Conservation (phyloP, 177 flowering plant genomes). For the Tripterygium wilfordii region DNA sequence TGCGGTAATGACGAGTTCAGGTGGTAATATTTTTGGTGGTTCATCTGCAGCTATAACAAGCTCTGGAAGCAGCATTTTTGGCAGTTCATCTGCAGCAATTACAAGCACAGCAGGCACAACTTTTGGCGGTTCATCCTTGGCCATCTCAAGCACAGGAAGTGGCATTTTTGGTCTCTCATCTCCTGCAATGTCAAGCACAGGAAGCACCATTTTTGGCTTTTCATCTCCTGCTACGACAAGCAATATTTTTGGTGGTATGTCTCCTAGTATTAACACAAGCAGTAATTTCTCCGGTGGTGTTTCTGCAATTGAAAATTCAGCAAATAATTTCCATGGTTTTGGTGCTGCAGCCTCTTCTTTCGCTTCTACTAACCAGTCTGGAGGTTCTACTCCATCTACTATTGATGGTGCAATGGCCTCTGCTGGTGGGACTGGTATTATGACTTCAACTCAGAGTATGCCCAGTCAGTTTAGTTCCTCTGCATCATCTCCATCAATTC, state of each 20-base stretch:
- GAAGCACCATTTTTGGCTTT: no score
- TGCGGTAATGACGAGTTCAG: no score
- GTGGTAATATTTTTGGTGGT: no score
- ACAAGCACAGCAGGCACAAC: constrained; percentile 24
- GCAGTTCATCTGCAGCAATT: constrained; percentile 16
- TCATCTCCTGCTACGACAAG: no score
- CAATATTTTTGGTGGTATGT: background rate
- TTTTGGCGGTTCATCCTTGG: background rate
- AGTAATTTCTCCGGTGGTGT: background rate
- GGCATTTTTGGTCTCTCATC: no score
- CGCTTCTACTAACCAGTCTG: constrained; percentile 14
- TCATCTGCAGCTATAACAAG: constrained; percentile 15
- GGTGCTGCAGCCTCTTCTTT: constrained; percentile 23
- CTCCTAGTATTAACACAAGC: background rate
- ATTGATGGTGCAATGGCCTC: constrained; percentile 17
- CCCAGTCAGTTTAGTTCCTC: constrained; percentile 48
- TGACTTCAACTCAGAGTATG: constrained; percentile 26
- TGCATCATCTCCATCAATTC: constrained; percentile 35
- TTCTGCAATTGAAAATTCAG: background rate
- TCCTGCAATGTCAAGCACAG: no score
- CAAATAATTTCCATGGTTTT: constrained; percentile 5
- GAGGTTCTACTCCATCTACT: constrained; percentile 16
- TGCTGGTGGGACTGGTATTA: constrained; percentile 18
- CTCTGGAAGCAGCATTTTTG: constrained; percentile 24
- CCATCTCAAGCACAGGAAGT: constrained; percentile 4